These are phyloP conservation scores for Aspergillus pseudoglaucus DNA, from an alignment of 2,329 filamentous ascomycete species.

Conservation along the genomic window DNA sequence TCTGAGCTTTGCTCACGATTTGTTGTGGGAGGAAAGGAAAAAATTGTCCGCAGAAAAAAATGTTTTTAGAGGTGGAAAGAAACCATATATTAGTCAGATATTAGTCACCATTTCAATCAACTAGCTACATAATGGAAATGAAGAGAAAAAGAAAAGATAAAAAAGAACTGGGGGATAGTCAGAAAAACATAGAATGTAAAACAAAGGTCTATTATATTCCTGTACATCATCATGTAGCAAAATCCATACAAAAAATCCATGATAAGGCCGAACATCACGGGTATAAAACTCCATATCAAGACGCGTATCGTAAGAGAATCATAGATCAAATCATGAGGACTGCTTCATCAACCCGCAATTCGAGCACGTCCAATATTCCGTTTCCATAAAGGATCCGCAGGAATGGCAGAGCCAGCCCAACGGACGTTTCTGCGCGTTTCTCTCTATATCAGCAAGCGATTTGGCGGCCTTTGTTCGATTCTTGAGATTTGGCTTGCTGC, in stretches of 20 bases:
- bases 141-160: too few species aligned
- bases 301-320: too few species aligned
- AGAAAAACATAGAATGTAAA: too few species aligned
- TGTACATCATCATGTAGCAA: background rate
- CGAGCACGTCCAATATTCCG: slow-evolving; percentile 59
- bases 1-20: background rate
- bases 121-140: too few species aligned
- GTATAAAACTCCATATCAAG: background rate
- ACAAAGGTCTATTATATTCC: background rate
- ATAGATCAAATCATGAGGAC: slow-evolving; percentile 31
- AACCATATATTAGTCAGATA: background rate
- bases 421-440: slow-evolving; percentile 39
- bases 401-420: slow-evolving; percentile 54
- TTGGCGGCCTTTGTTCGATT: slow-evolving; percentile 30
- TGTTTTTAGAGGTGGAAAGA: background rate
- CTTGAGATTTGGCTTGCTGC: slow-evolving; percentile 19
- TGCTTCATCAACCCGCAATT: slow-evolving; percentile 55
- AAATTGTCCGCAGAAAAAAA: background rate
- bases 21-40: background rate
- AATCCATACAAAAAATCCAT: background rate
- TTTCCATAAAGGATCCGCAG: slow-evolving; percentile 59
- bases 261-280: background rate
- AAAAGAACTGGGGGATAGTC: too few species aligned
- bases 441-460: slow-evolving; percentile 31
- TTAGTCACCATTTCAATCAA: background rate